Evolutionary conservation across 305 asterid genomes (phyloP).

Genomic region (Stenogyne calaminthoides): DNA sequence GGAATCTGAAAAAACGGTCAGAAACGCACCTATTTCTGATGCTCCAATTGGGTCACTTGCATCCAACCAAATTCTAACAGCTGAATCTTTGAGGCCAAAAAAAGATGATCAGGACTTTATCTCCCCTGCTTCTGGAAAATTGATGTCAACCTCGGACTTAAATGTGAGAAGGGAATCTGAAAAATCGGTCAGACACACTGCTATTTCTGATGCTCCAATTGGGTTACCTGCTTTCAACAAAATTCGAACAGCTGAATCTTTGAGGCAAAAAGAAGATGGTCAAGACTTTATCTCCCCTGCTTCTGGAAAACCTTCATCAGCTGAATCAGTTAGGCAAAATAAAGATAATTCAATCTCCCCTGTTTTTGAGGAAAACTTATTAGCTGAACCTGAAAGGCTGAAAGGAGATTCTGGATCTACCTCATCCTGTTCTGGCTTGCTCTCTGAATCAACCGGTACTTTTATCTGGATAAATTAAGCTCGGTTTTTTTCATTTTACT

Average conservation of each 20-base stretch:
- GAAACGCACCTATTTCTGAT: slow-evolving; percentile 9
- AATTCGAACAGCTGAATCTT: slow-evolving; percentile 31
- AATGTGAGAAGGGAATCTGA: slow-evolving; percentile 31
- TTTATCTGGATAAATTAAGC: slow-evolving; percentile 2
- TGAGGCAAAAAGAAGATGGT: slow-evolving; percentile 33
- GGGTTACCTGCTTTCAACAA: slow-evolving; percentile 28
- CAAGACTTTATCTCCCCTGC: slow-evolving; percentile 21
- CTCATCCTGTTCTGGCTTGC: slow-evolving; percentile 27
- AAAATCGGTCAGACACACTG: slow-evolving; percentile 29
- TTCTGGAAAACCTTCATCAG: slow-evolving; percentile 23
- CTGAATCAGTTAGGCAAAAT: slow-evolving; percentile 35
- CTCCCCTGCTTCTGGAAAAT: slow-evolving; percentile 23
- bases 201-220: slow-evolving; percentile 16
- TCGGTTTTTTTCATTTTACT: neutral
- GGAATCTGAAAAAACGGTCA: slow-evolving; percentile 35
- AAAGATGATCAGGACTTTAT: slow-evolving; percentile 24
- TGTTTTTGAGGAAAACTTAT: neutral
- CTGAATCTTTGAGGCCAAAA: slow-evolving; percentile 37
- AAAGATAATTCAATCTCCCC: slow-evolving; percentile 26
- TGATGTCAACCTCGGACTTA: slow-evolving; percentile 2
- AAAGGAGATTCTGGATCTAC: slow-evolving; percentile 28
- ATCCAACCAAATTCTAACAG: slow-evolving; percentile 27
- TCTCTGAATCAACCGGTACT: slow-evolving; percentile 39
- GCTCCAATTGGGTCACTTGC: slow-evolving; percentile 28
- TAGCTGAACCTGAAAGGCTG: slow-evolving; percentile 16